Percentiles rank a stretch among this genome's conserved stretches.
Conservation (phyloP, 23 red algal genomes). For the Cyanidioschyzon merolae region DNA sequence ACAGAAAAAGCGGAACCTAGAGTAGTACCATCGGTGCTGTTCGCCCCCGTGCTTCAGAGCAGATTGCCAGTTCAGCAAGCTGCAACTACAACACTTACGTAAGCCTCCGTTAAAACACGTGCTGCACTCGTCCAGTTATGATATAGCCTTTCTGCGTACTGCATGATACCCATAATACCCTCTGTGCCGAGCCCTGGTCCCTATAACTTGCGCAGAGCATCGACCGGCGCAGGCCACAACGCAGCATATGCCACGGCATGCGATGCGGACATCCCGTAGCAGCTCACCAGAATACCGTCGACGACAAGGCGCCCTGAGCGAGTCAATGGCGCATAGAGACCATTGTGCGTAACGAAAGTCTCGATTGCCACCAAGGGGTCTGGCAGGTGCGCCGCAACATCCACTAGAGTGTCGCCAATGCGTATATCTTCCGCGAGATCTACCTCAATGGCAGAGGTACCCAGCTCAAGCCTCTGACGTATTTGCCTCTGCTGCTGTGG, state of each 20-base stretch:
- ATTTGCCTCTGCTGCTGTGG: not conserved
- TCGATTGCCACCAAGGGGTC: not conserved
- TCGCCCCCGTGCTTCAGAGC: no score
- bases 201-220: not conserved
- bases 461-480: not conserved
- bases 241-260: slow-evolving; percentile 15
- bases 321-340: slow-evolving; percentile 19
- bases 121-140: not conserved
- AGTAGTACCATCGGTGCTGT: no score
- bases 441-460: not conserved
- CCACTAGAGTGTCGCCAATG: not conserved
- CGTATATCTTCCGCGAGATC: not conserved
- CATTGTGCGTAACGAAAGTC: not conserved
- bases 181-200: not conserved
- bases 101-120: no score
- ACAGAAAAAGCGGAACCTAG: no score
- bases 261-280: slow-evolving; percentile 11
- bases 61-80: no score
- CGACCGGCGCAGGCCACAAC: not conserved
- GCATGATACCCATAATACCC: not conserved
- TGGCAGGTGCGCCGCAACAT: not conserved
- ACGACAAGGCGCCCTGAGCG: slow-evolving; percentile 18
- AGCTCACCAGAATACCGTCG: slow-evolving; percentile 16
- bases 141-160: not conserved
- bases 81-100: no score